Evolutionary conservation across 768 basidiomycete species (phyloP).

Genomic region (Mrakia hoshinonis): DNA sequence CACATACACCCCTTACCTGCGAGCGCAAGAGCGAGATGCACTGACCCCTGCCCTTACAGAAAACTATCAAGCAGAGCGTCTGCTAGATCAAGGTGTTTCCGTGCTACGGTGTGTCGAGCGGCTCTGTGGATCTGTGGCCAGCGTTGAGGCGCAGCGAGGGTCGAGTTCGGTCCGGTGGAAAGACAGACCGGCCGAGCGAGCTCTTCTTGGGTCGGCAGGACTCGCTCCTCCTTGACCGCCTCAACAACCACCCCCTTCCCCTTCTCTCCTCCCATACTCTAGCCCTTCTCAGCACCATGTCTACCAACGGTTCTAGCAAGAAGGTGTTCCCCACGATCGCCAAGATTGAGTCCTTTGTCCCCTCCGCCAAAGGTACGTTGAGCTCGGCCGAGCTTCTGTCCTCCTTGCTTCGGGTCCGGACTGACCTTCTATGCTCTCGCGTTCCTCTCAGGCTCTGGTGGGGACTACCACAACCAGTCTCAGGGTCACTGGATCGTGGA

Average conservation of each 20-base stretch:
- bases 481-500: slow-evolving; percentile 41
- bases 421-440: neutral
- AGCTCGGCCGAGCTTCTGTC: too few species aligned
- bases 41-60: too few species aligned
- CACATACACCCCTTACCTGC: too few species aligned
- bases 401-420: too few species aligned
- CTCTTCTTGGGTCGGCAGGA: too few species aligned
- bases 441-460: slow-evolving; percentile 33
- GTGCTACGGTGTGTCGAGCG: too few species aligned
- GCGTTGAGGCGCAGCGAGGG: too few species aligned
- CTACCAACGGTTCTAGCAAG: slow-evolving; percentile 1
- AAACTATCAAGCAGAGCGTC: too few species aligned
- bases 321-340: slow-evolving; percentile 31
- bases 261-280: neutral
- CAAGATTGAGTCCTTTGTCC: slow-evolving; percentile 42
- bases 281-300: neutral
- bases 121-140: too few species aligned
- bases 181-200: neutral
- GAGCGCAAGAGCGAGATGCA: too few species aligned
- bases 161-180: neutral
- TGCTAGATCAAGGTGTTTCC: too few species aligned
- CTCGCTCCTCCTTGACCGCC: neutral
- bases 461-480: slow-evolving; percentile 39
- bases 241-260: neutral
- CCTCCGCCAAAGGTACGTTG: slow-evolving; percentile 35